Percentiles rank a stretch among this genome's conserved stretches.
These are phyloP conservation scores for Calonectria naviculata DNA, from an alignment of 2,329 filamentous ascomycete genomes.

Conservation along the genomic window DNA sequence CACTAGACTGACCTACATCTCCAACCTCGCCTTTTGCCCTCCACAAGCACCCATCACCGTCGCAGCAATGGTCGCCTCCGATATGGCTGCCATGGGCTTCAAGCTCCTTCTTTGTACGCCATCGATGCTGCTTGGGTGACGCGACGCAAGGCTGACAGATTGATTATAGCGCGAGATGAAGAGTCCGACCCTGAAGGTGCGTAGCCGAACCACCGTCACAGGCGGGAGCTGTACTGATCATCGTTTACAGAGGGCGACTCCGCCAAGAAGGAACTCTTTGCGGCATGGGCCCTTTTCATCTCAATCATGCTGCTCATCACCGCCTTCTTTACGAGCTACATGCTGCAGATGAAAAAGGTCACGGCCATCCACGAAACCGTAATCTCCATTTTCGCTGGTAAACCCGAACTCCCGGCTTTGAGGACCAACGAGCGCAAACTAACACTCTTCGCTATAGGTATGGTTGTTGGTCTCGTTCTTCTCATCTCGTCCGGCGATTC, in stretches of 20 bases:
- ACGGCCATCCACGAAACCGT: constrained; percentile 98
- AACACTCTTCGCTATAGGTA: constrained; percentile 67
- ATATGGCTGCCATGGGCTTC: constrained; percentile 44
- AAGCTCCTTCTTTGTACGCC: constrained; percentile 43
- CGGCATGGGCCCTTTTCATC: constrained; percentile 98
- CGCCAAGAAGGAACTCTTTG: constrained; percentile 91
- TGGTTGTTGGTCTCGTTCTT: constrained; percentile 92
- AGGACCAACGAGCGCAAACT: constrained; percentile 29
- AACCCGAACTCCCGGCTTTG: neutral
- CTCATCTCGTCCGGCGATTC: constrained; percentile 83
- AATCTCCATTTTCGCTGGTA: constrained; percentile 96
- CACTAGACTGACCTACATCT: neutral
- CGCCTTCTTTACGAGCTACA: constrained; percentile 96
- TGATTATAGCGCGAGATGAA: constrained; percentile 42
- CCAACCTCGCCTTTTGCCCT: neutral
- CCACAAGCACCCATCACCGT: constrained; percentile 1
- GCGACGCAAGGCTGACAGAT: constrained; percentile 33
- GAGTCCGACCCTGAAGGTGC: constrained; percentile 49
- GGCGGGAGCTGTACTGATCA: constrained; percentile 32
- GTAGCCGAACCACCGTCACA: constrained; percentile 10
- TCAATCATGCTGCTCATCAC: constrained; percentile 93
- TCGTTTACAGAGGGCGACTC: constrained; percentile 74
- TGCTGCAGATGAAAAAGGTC: constrained; percentile 95
- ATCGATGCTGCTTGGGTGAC: neutral
- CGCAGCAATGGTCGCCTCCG: constrained; percentile 34